Evolutionary conservation across 2,329 filamentous ascomycete species (phyloP).

Genomic region (Talaromyces amestolkiae): DNA sequence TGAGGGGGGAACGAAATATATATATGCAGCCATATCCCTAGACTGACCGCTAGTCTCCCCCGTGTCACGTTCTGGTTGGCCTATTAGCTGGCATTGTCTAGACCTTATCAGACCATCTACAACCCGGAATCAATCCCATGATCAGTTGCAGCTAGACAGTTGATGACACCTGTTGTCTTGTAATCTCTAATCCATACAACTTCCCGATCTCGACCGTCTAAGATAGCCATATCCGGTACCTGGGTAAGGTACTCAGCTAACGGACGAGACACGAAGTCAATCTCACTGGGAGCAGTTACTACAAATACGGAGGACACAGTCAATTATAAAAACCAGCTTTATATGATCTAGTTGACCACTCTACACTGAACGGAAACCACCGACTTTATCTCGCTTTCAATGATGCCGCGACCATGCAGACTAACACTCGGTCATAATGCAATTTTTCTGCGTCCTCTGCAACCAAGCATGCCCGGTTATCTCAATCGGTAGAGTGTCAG

Average conservation of each 20-base stretch:
- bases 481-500: constrained; percentile 18
- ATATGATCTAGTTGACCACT: no score
- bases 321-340: no score
- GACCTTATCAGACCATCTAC: not conserved
- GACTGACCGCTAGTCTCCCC: not conserved
- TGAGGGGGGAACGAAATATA: not conserved
- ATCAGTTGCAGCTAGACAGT: not conserved
- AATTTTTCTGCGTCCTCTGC: not conserved
- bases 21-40: not conserved
- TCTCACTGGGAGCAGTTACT: no score
- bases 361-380: no score
- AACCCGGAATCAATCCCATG: not conserved
- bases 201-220: not conserved
- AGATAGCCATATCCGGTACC: no score
- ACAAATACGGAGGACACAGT: no score
- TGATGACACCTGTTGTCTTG: not conserved
- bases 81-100: not conserved
- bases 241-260: no score
- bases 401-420: no score
- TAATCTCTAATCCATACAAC: not conserved
- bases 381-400: no score
- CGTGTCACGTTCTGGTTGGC: constrained; percentile 4
- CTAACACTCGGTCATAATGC: not conserved
- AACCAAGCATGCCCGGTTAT: constrained; percentile 16
- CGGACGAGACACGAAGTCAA: no score